phyloP scores from a whole-genome alignment of 768 basidiomycete species.

The Paxillus ammoniavirescens region DNA sequence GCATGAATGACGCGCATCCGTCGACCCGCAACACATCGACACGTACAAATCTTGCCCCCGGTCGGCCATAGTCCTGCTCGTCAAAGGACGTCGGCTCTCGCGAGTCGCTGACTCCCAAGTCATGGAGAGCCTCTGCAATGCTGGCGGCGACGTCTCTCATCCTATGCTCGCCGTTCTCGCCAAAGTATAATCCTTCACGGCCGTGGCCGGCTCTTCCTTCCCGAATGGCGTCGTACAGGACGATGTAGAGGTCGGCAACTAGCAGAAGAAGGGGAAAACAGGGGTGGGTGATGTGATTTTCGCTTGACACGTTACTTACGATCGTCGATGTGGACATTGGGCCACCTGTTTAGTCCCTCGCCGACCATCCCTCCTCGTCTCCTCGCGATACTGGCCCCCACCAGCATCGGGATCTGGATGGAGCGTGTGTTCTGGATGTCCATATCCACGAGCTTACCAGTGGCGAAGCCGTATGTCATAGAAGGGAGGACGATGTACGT shows the following conservation, averaged over 20 bases:
- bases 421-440: constrained; percentile 49
- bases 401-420: constrained; percentile 50
- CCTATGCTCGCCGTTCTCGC: constrained; percentile 48
- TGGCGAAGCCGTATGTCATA: constrained; percentile 60
- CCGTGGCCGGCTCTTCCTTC: constrained; percentile 21
- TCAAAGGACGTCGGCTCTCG: constrained; percentile 43
- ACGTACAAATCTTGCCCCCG: background rate
- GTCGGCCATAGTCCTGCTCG: constrained; percentile 14
- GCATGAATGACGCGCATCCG: background rate
- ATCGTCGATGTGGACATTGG: constrained; percentile 55
- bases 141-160: constrained; percentile 44
- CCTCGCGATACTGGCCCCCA: constrained; percentile 44
- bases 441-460: constrained; percentile 45
- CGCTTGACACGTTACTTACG: constrained; percentile 5
- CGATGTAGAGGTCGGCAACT: constrained; percentile 42
- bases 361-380: constrained; percentile 60
- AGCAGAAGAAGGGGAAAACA: background rate
- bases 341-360: constrained; percentile 60
- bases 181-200: constrained; percentile 55
- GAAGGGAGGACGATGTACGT: constrained; percentile 50
- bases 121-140: constrained; percentile 34
- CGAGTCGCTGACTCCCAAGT: constrained; percentile 16
- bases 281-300: background rate
- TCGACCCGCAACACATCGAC: too few species aligned
- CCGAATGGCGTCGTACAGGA: constrained; percentile 39